Evolutionary conservation across 257 asterid species (phyloP).

Genomic region (Perilla frutescens): DNA sequence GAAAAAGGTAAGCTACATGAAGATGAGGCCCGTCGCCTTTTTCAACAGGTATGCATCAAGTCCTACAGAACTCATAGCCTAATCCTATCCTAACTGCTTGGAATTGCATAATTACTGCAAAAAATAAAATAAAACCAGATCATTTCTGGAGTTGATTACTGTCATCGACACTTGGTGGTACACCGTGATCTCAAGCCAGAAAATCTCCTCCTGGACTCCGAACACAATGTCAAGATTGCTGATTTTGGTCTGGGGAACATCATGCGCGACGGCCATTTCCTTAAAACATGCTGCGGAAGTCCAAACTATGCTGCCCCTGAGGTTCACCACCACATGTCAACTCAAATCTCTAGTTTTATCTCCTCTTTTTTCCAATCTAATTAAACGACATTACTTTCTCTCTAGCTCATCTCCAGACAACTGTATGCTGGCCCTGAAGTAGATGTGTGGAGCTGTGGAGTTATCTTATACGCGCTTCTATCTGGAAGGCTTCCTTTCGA

Average conservation of each 20-base stretch:
- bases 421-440: conserved; percentile 86
- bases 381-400: conserved; percentile 27
- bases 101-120: too few species aligned
- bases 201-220: conserved; percentile 65
- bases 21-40: conserved; percentile 67
- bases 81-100: not conserved
- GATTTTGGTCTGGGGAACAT: conserved; percentile 70
- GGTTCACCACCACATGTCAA: conserved; percentile 40
- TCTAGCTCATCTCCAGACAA: conserved; percentile 51
- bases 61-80: not conserved
- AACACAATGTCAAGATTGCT: conserved; percentile 56
- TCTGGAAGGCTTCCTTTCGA: conserved; percentile 79
- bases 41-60: conserved; percentile 60
- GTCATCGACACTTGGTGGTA: conserved; percentile 62
- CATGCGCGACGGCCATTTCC: conserved; percentile 71
- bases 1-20: conserved; percentile 56
- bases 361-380: not conserved
- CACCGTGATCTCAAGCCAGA: conserved; percentile 83
- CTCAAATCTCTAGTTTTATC: not conserved
- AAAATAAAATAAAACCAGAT: conserved; percentile 21
- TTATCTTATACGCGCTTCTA: conserved; percentile 70
- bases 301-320: conserved; percentile 85
- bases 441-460: conserved; percentile 83
- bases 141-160: conserved; percentile 64
- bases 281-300: conserved; percentile 69